These are phyloP conservation scores for Rhizophora apiculata DNA, from an alignment of 345 rosid genomes.

Conservation along the genomic window DNA sequence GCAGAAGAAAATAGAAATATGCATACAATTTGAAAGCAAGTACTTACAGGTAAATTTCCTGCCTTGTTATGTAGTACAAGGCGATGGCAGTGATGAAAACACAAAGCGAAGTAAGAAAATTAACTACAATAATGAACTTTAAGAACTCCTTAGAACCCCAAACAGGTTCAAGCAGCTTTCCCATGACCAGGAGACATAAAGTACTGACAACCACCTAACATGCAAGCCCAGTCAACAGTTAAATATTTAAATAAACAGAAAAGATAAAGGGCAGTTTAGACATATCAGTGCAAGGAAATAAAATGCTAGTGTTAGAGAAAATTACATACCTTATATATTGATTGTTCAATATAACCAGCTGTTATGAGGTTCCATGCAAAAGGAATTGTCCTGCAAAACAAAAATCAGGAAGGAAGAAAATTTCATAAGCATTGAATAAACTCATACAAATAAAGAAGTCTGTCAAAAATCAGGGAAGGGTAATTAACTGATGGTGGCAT, in stretches of 20 bases:
- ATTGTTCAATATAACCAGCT: slow-evolving; percentile 82
- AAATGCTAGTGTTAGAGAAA: background rate
- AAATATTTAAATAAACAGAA: background rate
- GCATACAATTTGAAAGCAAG: background rate
- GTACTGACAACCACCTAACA: slow-evolving; percentile 63
- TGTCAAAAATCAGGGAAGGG: background rate
- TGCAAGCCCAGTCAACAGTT: slow-evolving; percentile 8
- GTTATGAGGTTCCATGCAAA: slow-evolving; percentile 95
- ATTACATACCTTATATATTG: slow-evolving; percentile 66
- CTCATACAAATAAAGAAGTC: background rate
- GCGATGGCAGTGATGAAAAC: slow-evolving; percentile 82
- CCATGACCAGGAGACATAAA: slow-evolving; percentile 79
- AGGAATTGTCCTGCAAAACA: slow-evolving; percentile 75
- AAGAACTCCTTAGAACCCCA: slow-evolving; percentile 97
- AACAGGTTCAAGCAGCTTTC: slow-evolving; percentile 88
- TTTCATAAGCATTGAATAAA: background rate
- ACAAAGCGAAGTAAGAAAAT: slow-evolving; percentile 72
- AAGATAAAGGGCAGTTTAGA: slow-evolving; percentile 3
- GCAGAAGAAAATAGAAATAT: slow-evolving; percentile 5
- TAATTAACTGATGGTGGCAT: background rate
- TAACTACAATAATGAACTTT: slow-evolving; percentile 82
- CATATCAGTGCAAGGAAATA: slow-evolving; percentile 1
- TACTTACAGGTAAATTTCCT: slow-evolving; percentile 88
- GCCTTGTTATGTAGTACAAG: slow-evolving; percentile 72
- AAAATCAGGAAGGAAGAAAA: slow-evolving; percentile 4